Evolutionary conservation across 2,329 filamentous ascomycete species (phyloP).

Genomic region (Cryphonectria japonica): DNA sequence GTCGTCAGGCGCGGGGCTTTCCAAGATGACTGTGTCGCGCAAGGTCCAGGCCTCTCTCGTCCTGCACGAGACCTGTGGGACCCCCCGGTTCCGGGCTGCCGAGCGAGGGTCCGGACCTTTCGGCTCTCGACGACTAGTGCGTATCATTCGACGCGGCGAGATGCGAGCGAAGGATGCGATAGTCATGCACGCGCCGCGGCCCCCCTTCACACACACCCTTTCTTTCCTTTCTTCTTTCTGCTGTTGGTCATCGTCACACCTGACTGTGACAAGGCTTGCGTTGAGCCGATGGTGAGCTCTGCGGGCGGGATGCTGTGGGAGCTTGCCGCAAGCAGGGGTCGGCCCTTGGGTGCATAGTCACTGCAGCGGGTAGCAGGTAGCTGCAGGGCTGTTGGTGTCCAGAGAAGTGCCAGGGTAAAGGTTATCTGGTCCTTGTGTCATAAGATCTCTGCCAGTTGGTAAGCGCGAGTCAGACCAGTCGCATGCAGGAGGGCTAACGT

Average conservation of each 20-base stretch:
- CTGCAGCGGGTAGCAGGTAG: slow-evolving; percentile 13
- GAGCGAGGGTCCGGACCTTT: background rate
- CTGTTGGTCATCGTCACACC: background rate
- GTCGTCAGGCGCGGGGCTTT: slow-evolving; percentile 21
- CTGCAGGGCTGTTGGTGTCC: slow-evolving; percentile 21
- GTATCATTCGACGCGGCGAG: background rate
- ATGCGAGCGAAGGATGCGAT: slow-evolving; percentile 2
- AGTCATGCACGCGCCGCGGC: background rate
- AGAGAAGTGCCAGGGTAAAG: slow-evolving; percentile 9
- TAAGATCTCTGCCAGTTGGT: slow-evolving; percentile 15
- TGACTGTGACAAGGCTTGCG: slow-evolving; percentile 26
- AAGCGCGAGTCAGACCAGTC: slow-evolving; percentile 21
- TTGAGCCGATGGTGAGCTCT: slow-evolving; percentile 19
- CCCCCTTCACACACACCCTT: background rate
- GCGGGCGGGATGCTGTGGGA: background rate
- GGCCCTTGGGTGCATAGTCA: slow-evolving; percentile 16
- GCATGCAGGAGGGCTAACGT: slow-evolving; percentile 9
- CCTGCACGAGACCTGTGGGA: slow-evolving; percentile 5
- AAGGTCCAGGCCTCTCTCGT: background rate
- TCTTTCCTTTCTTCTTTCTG: background rate
- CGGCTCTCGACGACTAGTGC: background rate
- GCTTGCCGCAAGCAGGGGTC: slow-evolving; percentile 20
- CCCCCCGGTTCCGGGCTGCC: slow-evolving; percentile 5
- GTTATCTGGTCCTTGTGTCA: slow-evolving; percentile 5
- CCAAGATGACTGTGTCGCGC: slow-evolving; percentile 8